Conservation (phyloP, 1,284 basidiomycete species). For the Hypsizygus ulmarius region DNA sequence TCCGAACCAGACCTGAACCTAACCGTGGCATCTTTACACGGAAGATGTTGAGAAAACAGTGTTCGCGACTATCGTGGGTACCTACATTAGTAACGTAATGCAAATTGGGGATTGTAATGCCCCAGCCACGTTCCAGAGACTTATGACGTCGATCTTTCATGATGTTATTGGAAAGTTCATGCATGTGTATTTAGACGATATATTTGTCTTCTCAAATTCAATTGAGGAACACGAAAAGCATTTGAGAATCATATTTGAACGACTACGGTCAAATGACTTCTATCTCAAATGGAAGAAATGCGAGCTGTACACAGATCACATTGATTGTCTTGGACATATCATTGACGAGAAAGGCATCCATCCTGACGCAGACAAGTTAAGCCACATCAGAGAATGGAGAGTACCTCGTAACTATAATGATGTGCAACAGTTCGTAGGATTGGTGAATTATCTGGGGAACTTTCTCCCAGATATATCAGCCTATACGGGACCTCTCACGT, state of each 20-base stretch:
- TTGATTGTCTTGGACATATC: too few relatives aligned
- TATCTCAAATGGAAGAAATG: too few relatives aligned
- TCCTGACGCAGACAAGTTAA: too few relatives aligned
- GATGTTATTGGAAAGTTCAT: conserved; percentile 5
- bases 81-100: conserved; percentile 2
- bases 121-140: conserved; percentile 1
- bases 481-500: conserved; percentile 1
- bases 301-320: too few relatives aligned
- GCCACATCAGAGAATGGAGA: too few relatives aligned
- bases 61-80: conserved; percentile 26
- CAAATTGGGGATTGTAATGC: conserved; percentile 7
- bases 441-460: background rate
- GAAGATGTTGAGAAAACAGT: conserved; percentile 26
- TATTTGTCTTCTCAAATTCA: conserved; percentile 3
- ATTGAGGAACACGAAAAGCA: conserved; percentile 5
- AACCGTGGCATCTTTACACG: too few relatives aligned
- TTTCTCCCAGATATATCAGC: background rate
- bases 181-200: conserved; percentile 9
- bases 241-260: background rate
- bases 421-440: background rate
- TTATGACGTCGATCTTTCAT: conserved; percentile 10
- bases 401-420: background rate
- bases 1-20: too few relatives aligned
- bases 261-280: background rate
- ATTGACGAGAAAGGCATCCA: too few relatives aligned